Percentiles rank a stretch among this genome's conserved stretches.
phyloP scores from a whole-genome alignment of 1,284 basidiomycete species.

The Ceratobasidium sp. region DNA sequence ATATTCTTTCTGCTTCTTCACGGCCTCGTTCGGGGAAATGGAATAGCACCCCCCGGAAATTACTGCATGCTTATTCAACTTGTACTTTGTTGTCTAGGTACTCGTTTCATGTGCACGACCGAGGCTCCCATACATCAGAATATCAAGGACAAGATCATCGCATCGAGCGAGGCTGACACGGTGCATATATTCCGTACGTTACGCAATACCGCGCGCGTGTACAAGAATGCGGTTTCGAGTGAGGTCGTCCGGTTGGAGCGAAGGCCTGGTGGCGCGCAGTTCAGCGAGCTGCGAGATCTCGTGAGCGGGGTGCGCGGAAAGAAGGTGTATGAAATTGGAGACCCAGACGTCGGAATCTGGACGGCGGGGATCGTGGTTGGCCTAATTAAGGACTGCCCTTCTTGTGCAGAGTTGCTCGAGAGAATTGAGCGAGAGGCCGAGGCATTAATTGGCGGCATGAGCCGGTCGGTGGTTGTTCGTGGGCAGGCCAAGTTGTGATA shows the following conservation, averaged over 20 bases:
- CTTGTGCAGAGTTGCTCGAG: slow-evolving; percentile 77
- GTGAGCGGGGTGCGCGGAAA: slow-evolving; percentile 84
- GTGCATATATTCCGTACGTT: slow-evolving; percentile 89
- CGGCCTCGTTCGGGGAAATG: too few species aligned
- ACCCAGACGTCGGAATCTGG: slow-evolving; percentile 91
- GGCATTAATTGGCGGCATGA: slow-evolving; percentile 68
- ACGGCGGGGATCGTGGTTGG: slow-evolving; percentile 81
- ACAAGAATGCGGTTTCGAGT: slow-evolving; percentile 82
- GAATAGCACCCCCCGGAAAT: too few species aligned
- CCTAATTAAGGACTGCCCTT: slow-evolving; percentile 87
- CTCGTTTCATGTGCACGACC: slow-evolving; percentile 87
- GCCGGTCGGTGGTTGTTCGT: slow-evolving; percentile 12
- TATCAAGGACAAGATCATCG: slow-evolving; percentile 91
- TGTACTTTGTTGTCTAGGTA: slow-evolving; percentile 68
- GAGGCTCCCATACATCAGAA: slow-evolving; percentile 85
- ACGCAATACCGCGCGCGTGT: slow-evolving; percentile 88
- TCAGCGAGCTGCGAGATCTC: slow-evolving; percentile 84
- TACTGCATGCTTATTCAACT: neutral
- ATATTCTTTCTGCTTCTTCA: neutral
- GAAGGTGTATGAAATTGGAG: slow-evolving; percentile 84
- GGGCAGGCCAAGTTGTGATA: slow-evolving; percentile 15
- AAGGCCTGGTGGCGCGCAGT: slow-evolving; percentile 85
- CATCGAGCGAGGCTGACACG: slow-evolving; percentile 79
- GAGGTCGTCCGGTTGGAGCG: slow-evolving; percentile 87
- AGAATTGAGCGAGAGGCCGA: slow-evolving; percentile 84